phyloP scores from a whole-genome alignment of 1,284 basidiomycete species.

The Takashimella koratensis region DNA sequence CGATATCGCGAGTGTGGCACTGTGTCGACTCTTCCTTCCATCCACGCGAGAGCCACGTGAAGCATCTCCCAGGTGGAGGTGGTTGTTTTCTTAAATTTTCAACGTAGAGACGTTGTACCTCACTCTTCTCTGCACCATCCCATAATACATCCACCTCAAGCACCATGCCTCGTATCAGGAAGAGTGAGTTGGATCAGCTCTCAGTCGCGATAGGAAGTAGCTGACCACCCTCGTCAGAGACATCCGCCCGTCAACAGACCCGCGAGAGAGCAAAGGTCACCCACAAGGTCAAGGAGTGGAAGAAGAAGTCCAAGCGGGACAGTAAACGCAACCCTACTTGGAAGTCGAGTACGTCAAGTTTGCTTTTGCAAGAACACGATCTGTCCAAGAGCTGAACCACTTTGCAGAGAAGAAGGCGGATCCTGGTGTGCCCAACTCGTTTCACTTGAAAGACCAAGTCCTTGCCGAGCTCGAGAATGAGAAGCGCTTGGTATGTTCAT shows the following conservation, averaged over 20 bases:
- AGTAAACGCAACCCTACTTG: slow-evolving; percentile 82
- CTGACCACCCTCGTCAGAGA: slow-evolving; percentile 57
- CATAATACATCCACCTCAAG: slow-evolving; percentile 2
- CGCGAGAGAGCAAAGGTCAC: slow-evolving; percentile 72
- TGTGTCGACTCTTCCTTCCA: neutral
- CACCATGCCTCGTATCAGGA: slow-evolving; percentile 69
- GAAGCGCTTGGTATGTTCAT: slow-evolving; percentile 63
- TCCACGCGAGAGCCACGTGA: neutral
- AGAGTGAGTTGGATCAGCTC: slow-evolving; percentile 55
- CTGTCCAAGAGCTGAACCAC: neutral
- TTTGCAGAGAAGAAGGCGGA: slow-evolving; percentile 72
- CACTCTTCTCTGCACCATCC: neutral
- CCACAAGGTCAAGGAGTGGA: slow-evolving; percentile 73
- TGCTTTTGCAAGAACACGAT: neutral
- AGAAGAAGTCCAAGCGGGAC: slow-evolving; percentile 71
- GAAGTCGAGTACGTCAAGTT: slow-evolving; percentile 73
- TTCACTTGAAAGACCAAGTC: slow-evolving; percentile 96
- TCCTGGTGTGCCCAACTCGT: slow-evolving; percentile 93
- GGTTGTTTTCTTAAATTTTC: neutral
- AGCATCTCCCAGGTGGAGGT: neutral
- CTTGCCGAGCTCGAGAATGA: slow-evolving; percentile 83
- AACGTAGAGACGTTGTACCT: neutral
- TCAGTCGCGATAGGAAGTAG: neutral
- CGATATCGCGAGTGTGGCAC: neutral
- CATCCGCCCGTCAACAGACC: slow-evolving; percentile 71